phyloP scores from a whole-genome alignment of 2,329 filamentous ascomycete species.

The Hirsutella rhossiliensis region DNA sequence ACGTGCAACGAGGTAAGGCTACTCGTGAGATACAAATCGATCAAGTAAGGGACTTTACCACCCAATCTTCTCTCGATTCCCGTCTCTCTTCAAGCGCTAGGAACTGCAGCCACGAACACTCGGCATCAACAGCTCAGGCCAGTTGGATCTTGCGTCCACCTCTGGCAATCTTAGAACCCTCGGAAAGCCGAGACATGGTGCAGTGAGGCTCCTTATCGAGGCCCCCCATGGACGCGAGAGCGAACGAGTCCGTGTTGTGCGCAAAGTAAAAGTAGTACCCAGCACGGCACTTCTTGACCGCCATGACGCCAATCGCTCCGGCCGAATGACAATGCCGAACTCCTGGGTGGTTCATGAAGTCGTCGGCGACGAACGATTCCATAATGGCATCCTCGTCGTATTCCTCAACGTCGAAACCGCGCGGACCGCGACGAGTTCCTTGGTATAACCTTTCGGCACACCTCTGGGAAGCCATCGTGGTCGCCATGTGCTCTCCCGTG shows the following conservation, averaged over 20 bases:
- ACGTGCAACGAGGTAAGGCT: no score
- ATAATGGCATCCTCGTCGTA: slow-evolving; percentile 68
- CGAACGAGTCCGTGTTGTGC: slow-evolving; percentile 87
- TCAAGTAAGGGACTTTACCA: no score
- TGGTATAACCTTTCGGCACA: slow-evolving; percentile 80
- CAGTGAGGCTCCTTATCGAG: slow-evolving; percentile 63
- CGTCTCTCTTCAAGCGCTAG: no score
- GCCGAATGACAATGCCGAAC: slow-evolving; percentile 67
- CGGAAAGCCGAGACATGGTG: slow-evolving; percentile 70
- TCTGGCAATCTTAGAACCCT: slow-evolving; percentile 39
- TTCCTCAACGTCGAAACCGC: slow-evolving; percentile 51
- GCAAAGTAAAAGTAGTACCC: slow-evolving; percentile 84
- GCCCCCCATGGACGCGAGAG: slow-evolving; percentile 78
- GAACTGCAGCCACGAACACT: no score
- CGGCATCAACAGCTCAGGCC: slow-evolving; percentile 9
- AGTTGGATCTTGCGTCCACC: slow-evolving; percentile 38
- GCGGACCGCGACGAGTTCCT: slow-evolving; percentile 45
- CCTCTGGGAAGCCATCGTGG: slow-evolving; percentile 77
- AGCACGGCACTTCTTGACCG: slow-evolving; percentile 68
- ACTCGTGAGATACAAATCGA: no score
- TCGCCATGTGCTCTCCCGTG: slow-evolving; percentile 96
- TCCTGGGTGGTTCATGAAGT: slow-evolving; percentile 87
- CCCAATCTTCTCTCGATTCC: no score
- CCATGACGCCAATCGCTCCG: slow-evolving; percentile 85
- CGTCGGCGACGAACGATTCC: slow-evolving; percentile 65